A percentile compares a stretch with the other conserved stretches of the same genome.
Conservation (phyloP, 805 yeast species). For the Brettanomyces nanus region DNA sequence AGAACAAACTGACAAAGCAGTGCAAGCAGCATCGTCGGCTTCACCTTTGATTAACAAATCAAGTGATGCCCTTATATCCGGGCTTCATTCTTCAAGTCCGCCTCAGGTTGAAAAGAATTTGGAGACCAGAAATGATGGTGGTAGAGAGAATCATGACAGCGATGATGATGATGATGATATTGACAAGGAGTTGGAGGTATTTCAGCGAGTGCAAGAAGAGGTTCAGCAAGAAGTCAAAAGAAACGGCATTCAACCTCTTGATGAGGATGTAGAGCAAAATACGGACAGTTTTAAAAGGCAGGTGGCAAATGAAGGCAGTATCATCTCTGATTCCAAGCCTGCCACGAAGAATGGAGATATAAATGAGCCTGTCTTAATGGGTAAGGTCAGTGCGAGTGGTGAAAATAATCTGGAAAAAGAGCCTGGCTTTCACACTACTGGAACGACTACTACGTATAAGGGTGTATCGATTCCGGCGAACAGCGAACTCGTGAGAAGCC, state of each 20-base stretch:
- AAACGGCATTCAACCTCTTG: not conserved
- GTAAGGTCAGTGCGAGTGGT: not conserved
- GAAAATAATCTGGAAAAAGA: not conserved
- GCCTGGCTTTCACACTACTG: not conserved
- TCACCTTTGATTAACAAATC: not conserved
- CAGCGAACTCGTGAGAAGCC: constrained; percentile 25
- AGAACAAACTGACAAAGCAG: not conserved
- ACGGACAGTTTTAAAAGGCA: not conserved
- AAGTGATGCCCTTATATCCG: not conserved
- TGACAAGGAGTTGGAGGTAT: constrained; percentile 3
- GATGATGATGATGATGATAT: constrained; percentile 3
- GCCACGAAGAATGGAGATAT: not conserved
- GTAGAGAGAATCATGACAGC: not conserved
- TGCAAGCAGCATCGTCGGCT: not conserved
- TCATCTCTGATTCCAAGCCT: not conserved
- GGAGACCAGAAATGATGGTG: not conserved
- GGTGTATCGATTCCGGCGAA: constrained; percentile 28
- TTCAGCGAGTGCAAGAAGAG: constrained; percentile 5
- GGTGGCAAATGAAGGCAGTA: not conserved
- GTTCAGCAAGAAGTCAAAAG: constrained; percentile 2
- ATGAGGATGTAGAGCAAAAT: too few species aligned
- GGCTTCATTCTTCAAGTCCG: too few species aligned
- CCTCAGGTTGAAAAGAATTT: not conserved
- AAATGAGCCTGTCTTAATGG: not conserved
- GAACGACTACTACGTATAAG: constrained; percentile 19